Conservation (phyloP, 225 moss, liverwort and hornwort genomes). For the Marchantia paleacea region DNA sequence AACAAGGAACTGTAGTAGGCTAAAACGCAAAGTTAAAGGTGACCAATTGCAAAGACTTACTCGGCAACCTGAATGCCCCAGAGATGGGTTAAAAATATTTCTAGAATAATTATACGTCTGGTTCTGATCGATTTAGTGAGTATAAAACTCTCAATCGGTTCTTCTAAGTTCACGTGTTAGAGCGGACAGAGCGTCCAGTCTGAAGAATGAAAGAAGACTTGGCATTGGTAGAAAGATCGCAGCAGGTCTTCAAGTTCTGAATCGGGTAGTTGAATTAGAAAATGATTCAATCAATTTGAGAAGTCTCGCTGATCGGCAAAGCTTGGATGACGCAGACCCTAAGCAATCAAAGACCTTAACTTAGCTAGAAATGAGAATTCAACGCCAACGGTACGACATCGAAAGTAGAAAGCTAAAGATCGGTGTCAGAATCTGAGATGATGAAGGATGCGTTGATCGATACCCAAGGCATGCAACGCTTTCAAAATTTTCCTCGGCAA, state of each 20-base stretch:
- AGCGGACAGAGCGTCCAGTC: no score
- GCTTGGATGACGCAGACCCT: neutral
- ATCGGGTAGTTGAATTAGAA: no score
- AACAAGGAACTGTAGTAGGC: no score
- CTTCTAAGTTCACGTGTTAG: no score
- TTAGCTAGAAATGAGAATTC: neutral
- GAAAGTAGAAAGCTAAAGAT: neutral
- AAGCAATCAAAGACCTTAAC: neutral
- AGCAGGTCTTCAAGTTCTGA: neutral
- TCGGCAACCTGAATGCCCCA: no score
- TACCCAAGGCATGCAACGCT: conserved; percentile 1
- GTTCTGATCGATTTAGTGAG: neutral
- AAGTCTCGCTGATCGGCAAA: neutral
- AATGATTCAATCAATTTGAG: neutral
- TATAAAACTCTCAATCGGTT: neutral
- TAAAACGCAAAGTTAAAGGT: no score
- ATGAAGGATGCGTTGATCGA: neutral
- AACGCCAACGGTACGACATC: neutral
- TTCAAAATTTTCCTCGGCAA: neutral
- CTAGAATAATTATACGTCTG: neutral
- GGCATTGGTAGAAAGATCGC: neutral
- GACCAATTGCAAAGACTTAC: no score
- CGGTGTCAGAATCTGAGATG: neutral
- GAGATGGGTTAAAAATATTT: no score
- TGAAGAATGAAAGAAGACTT: neutral